Evolutionary conservation across 257 asterid genomes (phyloP), one percentile per base, ranked within the genome.

Genomic region (Prunella vulgaris): DNA sequence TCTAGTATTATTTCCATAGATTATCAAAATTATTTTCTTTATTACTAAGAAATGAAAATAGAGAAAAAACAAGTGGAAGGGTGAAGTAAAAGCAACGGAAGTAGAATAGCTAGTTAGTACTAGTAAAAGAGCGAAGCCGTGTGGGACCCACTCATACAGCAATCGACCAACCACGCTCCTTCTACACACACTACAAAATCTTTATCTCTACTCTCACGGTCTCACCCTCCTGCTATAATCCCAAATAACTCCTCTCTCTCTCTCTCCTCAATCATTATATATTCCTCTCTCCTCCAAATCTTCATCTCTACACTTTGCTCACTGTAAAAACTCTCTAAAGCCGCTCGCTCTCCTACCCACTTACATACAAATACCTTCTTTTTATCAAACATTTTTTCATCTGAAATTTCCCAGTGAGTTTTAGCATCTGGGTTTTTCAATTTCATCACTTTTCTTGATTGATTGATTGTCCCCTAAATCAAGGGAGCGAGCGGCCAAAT

Each of bases 271-370:
- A 18, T 17, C 22, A 25, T 17, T 30, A 44, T 33, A 22, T 7
- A 15, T 5, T 4, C 14, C 5, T 35, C 56, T 69, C 79, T 25
- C 65, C 52, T 24, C 68, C 67, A 37, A n/a, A 15, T 78, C 66
- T 64, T 54, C 72, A 14, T n/a, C 21, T 18, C 44, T 65, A n/a
- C 63, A 44, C 32, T 38, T n/a, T 5, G 9, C n/a, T 21, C 56
- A 15, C 42, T 44, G n/a, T 2, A 28, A 3, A 32, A 32, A 32
- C 37, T 32, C 37, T 32, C 37, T 4, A 5, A 68, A 71, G 78
- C 95, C 89, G 89, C 96, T 86, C 96, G 89, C 96, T 81, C 93
- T 70, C 87, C 79, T 15, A n/a, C n/a, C n/a, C n/a, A n/a, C n/a
- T n/a, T n/a, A 7, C 33, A 58, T 2, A 25, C 8, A 12, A 8